These are phyloP conservation scores for Lactifluus hygrophoroides DNA, from an alignment of 768 basidiomycete genomes.

Conservation along the genomic window DNA sequence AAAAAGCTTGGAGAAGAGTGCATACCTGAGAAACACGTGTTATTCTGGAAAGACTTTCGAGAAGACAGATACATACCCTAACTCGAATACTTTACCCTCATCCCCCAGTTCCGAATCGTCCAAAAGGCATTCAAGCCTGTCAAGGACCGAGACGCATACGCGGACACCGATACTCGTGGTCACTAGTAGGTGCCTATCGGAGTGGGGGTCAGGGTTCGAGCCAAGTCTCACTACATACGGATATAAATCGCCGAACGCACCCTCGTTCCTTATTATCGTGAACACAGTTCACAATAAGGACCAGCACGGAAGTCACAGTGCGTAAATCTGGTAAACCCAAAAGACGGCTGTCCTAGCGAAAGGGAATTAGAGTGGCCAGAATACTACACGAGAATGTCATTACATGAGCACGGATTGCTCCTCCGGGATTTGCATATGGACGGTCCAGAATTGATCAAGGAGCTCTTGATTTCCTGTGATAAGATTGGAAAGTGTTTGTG, in stretches of 20 bases:
- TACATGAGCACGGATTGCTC: conserved; percentile 71
- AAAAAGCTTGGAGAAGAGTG: conserved; percentile 15
- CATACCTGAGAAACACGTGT: conserved; percentile 19
- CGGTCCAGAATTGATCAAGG: conserved; percentile 51
- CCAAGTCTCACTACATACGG: not conserved
- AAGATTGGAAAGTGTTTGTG: conserved; percentile 78
- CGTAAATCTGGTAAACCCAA: conserved; percentile 13
- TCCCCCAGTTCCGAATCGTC: conserved; percentile 60
- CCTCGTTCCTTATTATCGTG: conserved; percentile 4
- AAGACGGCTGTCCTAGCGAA: conserved; percentile 37
- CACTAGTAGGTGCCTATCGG: conserved; percentile 42
- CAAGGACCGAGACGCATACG: conserved; percentile 60
- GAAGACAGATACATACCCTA: conserved; percentile 42
- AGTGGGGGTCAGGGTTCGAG: not conserved
- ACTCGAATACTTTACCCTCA: conserved; percentile 62
- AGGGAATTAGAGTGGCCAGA: conserved; percentile 2
- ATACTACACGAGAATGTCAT: not conserved
- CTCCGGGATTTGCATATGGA: conserved; percentile 59
- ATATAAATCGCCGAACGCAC: conserved; percentile 5
- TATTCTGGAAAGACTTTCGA: not conserved
- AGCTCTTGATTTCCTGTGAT: conserved; percentile 63
- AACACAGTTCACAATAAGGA: conserved; percentile 19
- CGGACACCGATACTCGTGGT: conserved; percentile 49
- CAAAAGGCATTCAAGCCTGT: conserved; percentile 60
- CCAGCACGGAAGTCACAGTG: conserved; percentile 8